Conservation (phyloP, 2,329 filamentous ascomycete species). For the Rhinocladiella similis region DNA sequence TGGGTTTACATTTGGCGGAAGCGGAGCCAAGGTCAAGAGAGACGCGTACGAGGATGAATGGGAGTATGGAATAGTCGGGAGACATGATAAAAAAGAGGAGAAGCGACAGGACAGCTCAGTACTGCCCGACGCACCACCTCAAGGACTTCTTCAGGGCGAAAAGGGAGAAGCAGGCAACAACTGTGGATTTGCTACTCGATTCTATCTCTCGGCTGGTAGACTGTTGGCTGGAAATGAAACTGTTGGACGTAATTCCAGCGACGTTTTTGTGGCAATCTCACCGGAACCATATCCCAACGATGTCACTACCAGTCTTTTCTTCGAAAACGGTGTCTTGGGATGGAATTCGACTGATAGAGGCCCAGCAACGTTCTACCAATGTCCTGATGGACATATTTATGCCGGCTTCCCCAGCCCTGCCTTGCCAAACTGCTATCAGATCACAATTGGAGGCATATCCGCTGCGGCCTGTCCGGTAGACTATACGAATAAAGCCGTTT, state of each 20-base stretch:
- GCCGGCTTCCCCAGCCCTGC: conserved; percentile 26
- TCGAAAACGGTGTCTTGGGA: conserved; percentile 23
- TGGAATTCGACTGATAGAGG: conserved; percentile 23
- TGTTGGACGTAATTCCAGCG: conserved; percentile 23
- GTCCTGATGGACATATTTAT: conserved; percentile 18
- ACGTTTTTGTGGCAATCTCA: conserved; percentile 13
- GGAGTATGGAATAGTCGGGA: too few species aligned
- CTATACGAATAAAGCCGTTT: conserved; percentile 8
- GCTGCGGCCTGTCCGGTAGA: conserved; percentile 19
- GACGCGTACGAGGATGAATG: background rate
- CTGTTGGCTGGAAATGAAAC: conserved; percentile 14
- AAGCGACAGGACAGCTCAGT: background rate
- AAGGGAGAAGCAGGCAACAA: conserved; percentile 16
- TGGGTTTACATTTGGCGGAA: conserved; percentile 12
- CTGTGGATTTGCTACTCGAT: conserved; percentile 20
- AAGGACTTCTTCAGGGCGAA: conserved; percentile 8
- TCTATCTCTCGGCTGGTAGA: conserved; percentile 16
- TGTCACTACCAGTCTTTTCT: conserved; percentile 18
- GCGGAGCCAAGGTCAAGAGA: conserved; percentile 17
- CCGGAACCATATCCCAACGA: conserved; percentile 19
- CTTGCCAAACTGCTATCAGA: conserved; percentile 14
- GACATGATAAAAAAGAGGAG: background rate
- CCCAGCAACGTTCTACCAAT: conserved; percentile 23
- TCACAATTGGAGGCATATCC: conserved; percentile 23
- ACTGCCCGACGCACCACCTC: conserved; percentile 1